Percentiles rank a stretch among this genome's conserved stretches.
phyloP scores from a whole-genome alignment of 208 protist species.

The Phytomonas francai region DNA sequence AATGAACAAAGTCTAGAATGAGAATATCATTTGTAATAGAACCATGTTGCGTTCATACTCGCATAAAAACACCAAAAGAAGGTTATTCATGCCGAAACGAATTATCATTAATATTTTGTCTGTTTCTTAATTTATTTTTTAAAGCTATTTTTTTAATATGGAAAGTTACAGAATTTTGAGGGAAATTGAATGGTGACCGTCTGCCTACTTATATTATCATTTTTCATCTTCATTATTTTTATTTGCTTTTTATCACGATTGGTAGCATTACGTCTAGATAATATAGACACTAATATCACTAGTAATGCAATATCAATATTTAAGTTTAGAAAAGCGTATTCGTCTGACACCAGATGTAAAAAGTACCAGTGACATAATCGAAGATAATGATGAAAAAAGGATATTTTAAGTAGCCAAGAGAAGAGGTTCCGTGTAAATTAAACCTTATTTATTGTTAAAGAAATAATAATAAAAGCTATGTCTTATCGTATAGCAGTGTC shows the following conservation, averaged over 20 bases:
- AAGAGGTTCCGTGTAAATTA: too few relatives aligned
- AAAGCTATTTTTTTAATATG: background rate
- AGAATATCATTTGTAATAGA: background rate
- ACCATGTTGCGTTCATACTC: background rate
- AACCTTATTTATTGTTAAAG: too few relatives aligned
- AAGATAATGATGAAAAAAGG: too few relatives aligned
- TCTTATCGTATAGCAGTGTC: too few relatives aligned
- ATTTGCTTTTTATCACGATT: conserved; percentile 1
- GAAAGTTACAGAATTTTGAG: conserved; percentile 1
- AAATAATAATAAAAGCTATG: too few relatives aligned
- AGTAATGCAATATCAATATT: conserved; percentile 2
- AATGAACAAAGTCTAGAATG: background rate
- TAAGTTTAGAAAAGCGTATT: background rate
- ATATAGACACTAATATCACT: background rate
- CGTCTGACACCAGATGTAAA: conserved; percentile 7
- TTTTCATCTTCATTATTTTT: conserved; percentile 1
- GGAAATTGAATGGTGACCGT: background rate
- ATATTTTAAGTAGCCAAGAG: too few relatives aligned
- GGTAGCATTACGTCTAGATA: conserved; percentile 7
- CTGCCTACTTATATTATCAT: conserved; percentile 6
- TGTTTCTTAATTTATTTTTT: conserved; percentile 1
- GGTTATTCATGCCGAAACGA: background rate
- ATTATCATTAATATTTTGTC: background rate
- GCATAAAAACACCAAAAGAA: background rate
- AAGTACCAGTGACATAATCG: conserved; percentile 6